Evolutionary conservation across 139 green algal species (phyloP), one percentile per base, ranked within the genome.

Genomic region (Volvox reticuliferus): DNA sequence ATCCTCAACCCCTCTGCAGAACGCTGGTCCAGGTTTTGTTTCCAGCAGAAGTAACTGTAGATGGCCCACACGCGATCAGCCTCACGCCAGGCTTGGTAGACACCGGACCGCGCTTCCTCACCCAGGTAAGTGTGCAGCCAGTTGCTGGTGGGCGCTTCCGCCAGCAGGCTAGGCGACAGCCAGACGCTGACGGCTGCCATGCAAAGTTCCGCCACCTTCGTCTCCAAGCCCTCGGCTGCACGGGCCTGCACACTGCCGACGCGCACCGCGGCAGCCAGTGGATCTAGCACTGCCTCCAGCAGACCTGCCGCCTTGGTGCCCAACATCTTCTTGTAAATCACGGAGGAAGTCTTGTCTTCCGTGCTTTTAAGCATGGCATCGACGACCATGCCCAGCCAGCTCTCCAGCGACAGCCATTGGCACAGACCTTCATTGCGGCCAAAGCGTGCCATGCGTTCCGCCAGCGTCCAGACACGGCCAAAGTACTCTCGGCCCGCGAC

Each of bases 401-500:
- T 44, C 67, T 88, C 83, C 26, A 88, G 83, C 12, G 35, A 50
- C 35, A 88, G 65, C 83, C 83, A 88, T 16, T 80, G 33, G 83
- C 36, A 37, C 24, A 88, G 83, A 26, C 71, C 61, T 65, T 88
- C 83, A 33, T 37, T 14, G 67, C 68, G 69, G 3, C 85, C 85
- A 26, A 37, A 55, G 14, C 85, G 85, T 17, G 85, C 85, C 85
- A 89, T 82, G 68, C 85, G 85, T 71, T 89, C 85, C 44, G 85
- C 85, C 37, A 89, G 85, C 16, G 85, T 89, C 85, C 85, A 89
- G 28, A 89, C 85, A 17, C 85, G 69, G 83, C 83, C 36, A 30
- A 89, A 89, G 85, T 89, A 89, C 85, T 89, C 85, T 1, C 69
- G 85, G 6, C 85, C 85, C 0, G 85, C 85, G 28, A 89, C 85